These are phyloP conservation scores for Tephrocybe sp. DNA, from an alignment of 768 basidiomycete genomes.

Conservation along the genomic window DNA sequence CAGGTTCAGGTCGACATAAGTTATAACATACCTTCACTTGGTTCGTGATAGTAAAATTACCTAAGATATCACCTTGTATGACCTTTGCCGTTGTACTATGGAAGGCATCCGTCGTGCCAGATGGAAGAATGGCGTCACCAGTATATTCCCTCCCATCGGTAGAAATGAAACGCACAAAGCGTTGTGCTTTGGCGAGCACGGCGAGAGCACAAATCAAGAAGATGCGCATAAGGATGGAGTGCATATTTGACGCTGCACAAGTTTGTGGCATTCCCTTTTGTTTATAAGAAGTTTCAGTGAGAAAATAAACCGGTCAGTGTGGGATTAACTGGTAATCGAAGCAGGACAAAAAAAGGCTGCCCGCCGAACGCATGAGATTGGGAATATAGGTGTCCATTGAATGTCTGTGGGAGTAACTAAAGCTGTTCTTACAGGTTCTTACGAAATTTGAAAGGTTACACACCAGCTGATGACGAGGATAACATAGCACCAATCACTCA, in stretches of 20 bases:
- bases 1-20: neutral
- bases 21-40: conserved; percentile 20
- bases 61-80: conserved; percentile 26
- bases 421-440: too few relatives aligned
- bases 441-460: too few relatives aligned
- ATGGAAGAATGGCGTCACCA: conserved; percentile 26
- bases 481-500: too few relatives aligned
- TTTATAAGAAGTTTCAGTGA: conserved; percentile 1
- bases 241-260: conserved; percentile 7
- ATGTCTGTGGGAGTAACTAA: too few relatives aligned
- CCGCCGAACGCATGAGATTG: too few relatives aligned
- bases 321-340: too few relatives aligned
- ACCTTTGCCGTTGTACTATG: conserved; percentile 24
- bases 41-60: conserved; percentile 26
- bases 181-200: conserved; percentile 20
- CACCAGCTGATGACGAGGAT: too few relatives aligned
- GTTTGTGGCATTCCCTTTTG: neutral
- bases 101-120: conserved; percentile 20
- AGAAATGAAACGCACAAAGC: conserved; percentile 28
- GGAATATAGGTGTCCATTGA: too few relatives aligned
- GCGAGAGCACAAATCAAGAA: conserved; percentile 9
- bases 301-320: neutral
- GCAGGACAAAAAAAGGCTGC: too few relatives aligned
- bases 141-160: conserved; percentile 27
- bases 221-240: neutral